These are phyloP conservation scores for Leccinum solheimii DNA, from an alignment of 1,284 basidiomycete genomes.

Conservation along the genomic window DNA sequence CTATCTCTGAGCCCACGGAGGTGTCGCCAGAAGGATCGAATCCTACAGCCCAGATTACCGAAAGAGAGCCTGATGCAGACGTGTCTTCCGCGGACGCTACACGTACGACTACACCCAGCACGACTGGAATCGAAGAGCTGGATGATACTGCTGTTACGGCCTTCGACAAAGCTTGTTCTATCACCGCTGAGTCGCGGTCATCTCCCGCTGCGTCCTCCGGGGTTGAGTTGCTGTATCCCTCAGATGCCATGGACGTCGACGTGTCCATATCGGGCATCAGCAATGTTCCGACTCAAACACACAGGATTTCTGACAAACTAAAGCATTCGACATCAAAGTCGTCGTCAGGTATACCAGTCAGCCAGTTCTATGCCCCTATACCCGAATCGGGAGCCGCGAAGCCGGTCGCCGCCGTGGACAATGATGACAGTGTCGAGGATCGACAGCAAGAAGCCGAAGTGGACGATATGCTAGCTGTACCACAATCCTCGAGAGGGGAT, in stretches of 20 bases:
- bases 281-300: not conserved
- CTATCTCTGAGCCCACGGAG: conserved; percentile 4
- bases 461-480: conserved; percentile 31
- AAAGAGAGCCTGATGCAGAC: conserved; percentile 17
- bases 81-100: conserved; percentile 18
- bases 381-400: conserved; percentile 18
- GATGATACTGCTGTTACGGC: conserved; percentile 18
- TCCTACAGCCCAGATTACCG: not conserved
- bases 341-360: conserved; percentile 17
- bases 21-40: conserved; percentile 3
- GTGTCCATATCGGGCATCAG: not conserved
- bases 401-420: conserved; percentile 15
- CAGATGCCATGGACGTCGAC: conserved; percentile 34
- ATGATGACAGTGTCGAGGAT: conserved; percentile 33
- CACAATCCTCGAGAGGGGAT: conserved; percentile 15
- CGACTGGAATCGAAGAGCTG: conserved; percentile 19
- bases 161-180: conserved; percentile 29
- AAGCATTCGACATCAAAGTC: conserved; percentile 8
- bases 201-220: conserved; percentile 14
- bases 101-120: conserved; percentile 21
- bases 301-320: not conserved
- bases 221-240: conserved; percentile 13
- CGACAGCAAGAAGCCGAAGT: conserved; percentile 35
- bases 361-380: conserved; percentile 38
- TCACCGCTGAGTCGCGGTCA: conserved; percentile 12